A percentile compares a stretch with the other conserved stretches of the same genome.
phyloP scores from a whole-genome alignment of 2,329 filamentous ascomycete genomes.

The Pseudocercospora vitis region DNA sequence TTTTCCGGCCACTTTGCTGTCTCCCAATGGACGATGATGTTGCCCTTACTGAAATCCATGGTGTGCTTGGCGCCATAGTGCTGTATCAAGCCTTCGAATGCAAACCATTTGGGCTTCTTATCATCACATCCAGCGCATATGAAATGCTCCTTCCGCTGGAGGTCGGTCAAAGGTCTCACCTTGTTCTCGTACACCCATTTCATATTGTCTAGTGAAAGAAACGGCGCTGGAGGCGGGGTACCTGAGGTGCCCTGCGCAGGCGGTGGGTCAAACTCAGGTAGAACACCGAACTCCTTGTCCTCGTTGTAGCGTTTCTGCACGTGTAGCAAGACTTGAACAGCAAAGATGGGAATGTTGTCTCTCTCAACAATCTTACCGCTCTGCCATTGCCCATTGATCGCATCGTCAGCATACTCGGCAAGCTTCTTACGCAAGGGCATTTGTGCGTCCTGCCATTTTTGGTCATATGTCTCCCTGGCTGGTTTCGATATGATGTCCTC shows the following conservation, averaged over 20 bases:
- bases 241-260: conserved; percentile 15
- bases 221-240: conserved; percentile 29
- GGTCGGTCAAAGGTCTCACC: conserved; percentile 67
- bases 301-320: conserved; percentile 56
- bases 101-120: conserved; percentile 65
- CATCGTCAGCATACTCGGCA: conserved; percentile 66
- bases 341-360: conserved; percentile 67
- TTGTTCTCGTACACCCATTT: conserved; percentile 81
- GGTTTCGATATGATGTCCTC: conserved; percentile 52
- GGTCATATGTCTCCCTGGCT: conserved; percentile 61
- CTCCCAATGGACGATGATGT: conserved; percentile 72
- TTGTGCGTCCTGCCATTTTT: conserved; percentile 71
- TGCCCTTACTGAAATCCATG: conserved; percentile 66
- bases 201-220: conserved; percentile 77
- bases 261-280: conserved; percentile 24
- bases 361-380: conserved; percentile 63
- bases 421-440: conserved; percentile 66
- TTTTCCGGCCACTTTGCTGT: conserved; percentile 74
- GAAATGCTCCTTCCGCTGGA: conserved; percentile 69
- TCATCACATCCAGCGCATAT: conserved; percentile 64
- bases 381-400: conserved; percentile 65
- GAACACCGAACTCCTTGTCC: conserved; percentile 29
- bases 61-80: conserved; percentile 85
- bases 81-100: conserved; percentile 76
- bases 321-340: conserved; percentile 65